These are phyloP conservation scores for Amanita fuliginea DNA, from an alignment of 768 basidiomycete genomes.

Conservation along the genomic window DNA sequence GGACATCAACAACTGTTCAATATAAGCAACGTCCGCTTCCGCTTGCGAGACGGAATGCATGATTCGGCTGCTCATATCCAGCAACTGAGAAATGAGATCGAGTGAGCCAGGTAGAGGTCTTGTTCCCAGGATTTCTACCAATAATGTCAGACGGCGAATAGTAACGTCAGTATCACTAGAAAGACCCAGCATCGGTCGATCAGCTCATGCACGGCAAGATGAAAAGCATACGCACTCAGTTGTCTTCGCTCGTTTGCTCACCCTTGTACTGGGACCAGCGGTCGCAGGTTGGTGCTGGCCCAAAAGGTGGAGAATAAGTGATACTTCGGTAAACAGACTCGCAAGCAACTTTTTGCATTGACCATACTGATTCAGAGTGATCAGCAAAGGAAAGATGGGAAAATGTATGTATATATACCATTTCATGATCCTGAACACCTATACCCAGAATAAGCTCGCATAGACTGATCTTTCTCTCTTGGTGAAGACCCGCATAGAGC, in stretches of 20 bases:
- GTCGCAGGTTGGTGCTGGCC: conserved; percentile 33
- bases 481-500: conserved; percentile 41
- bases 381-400: conserved; percentile 12
- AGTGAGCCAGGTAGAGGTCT: conserved; percentile 55
- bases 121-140: conserved; percentile 66
- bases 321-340: conserved; percentile 35
- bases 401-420: conserved; percentile 27
- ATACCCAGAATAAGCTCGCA: conserved; percentile 46
- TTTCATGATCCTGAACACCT: conserved; percentile 33
- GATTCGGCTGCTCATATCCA: conserved; percentile 64
- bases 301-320: conserved; percentile 44
- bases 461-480: conserved; percentile 43
- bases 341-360: conserved; percentile 39
- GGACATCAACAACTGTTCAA: conserved; percentile 78
- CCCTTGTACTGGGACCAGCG: conserved; percentile 30
- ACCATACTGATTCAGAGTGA: conserved; percentile 19
- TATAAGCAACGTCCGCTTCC: conserved; percentile 60
- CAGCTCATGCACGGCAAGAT: conserved; percentile 2
- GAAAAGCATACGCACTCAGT: conserved; percentile 31
- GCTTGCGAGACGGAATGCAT: conserved; percentile 41
- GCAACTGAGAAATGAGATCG: conserved; percentile 57
- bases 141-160: conserved; percentile 38
- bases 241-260: conserved; percentile 55
- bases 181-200: neutral
- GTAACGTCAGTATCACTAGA: conserved; percentile 23